Conservation (phyloP, 176 grass and related monocot genomes). For the Musa itinerans region DNA sequence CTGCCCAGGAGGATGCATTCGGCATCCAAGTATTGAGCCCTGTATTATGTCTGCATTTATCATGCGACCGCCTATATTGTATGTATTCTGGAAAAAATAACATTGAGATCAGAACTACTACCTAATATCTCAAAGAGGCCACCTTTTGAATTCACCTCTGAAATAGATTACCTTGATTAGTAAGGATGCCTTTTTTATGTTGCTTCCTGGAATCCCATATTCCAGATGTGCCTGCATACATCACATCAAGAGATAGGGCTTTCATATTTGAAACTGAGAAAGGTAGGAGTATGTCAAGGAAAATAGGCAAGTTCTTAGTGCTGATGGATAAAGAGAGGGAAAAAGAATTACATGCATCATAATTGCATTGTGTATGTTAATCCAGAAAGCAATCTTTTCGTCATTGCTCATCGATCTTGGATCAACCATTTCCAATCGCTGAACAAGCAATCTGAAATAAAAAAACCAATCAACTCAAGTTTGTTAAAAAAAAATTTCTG, state of each 20-base stretch:
- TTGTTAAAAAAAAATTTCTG: background rate
- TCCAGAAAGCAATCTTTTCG: constrained; percentile 93
- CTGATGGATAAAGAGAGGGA: background rate
- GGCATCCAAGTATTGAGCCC: no score
- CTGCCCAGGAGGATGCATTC: constrained; percentile 24
- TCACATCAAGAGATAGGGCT: background rate
- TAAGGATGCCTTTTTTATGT: background rate
- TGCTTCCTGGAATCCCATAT: constrained; percentile 34
- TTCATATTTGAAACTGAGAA: no score
- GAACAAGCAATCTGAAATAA: constrained; percentile 48
- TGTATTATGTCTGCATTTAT: no score
- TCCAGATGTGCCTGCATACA: constrained; percentile 70
- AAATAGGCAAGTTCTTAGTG: background rate
- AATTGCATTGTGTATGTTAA: constrained; percentile 92
- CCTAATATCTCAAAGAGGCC: background rate
- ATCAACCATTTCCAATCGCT: constrained; percentile 59
- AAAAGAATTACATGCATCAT: constrained; percentile 91
- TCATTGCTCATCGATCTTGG: constrained; percentile 54
- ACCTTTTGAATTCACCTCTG: background rate
- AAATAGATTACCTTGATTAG: no score
- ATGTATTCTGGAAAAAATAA: no score
- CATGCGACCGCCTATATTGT: no score
- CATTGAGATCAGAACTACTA: no score
- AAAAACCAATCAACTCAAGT: constrained; percentile 2
- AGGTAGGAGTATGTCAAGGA: no score